These are phyloP conservation scores for Aspergillus bombycis DNA, from an alignment of 2,329 filamentous ascomycete species.

Conservation along the genomic window DNA sequence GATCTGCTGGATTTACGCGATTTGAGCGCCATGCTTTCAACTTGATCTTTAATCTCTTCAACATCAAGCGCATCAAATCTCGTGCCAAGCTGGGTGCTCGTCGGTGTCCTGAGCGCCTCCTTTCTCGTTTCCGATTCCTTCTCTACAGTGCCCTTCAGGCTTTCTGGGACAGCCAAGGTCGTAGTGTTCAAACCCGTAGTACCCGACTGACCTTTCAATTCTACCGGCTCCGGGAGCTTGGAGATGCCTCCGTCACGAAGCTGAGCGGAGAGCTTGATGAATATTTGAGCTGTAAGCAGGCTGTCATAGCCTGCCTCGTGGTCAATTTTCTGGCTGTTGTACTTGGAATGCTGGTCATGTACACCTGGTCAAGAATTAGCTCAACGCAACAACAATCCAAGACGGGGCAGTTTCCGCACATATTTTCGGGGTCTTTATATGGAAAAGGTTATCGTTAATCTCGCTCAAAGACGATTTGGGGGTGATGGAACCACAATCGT, in stretches of 20 bases:
- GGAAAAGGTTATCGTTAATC: conserved; percentile 29
- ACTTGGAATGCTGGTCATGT: conserved; percentile 36
- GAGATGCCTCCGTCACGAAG: conserved; percentile 45
- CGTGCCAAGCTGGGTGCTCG: conserved; percentile 23
- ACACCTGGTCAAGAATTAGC: conserved; percentile 32
- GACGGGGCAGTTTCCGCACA: conserved; percentile 24
- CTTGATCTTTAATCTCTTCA: conserved; percentile 22
- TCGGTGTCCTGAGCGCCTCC: background rate
- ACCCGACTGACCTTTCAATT: background rate
- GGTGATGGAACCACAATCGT: conserved; percentile 56
- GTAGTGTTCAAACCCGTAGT: background rate
- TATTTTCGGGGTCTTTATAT: conserved; percentile 32
- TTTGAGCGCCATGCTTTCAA: background rate
- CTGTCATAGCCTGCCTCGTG: conserved; percentile 69
- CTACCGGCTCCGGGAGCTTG: background rate
- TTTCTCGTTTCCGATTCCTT: background rate
- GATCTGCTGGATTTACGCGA: background rate
- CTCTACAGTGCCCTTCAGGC: background rate
- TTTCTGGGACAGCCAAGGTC: background rate
- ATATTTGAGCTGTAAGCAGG: conserved; percentile 61
- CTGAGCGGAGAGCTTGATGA: conserved; percentile 59
- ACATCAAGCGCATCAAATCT: conserved; percentile 31
- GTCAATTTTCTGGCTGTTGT: conserved; percentile 24
- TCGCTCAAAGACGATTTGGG: conserved; percentile 42
- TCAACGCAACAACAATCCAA: background rate